Base-by-base conservation (phyloP, 345 rosid genomes). In the Brassica juncea region DNA sequence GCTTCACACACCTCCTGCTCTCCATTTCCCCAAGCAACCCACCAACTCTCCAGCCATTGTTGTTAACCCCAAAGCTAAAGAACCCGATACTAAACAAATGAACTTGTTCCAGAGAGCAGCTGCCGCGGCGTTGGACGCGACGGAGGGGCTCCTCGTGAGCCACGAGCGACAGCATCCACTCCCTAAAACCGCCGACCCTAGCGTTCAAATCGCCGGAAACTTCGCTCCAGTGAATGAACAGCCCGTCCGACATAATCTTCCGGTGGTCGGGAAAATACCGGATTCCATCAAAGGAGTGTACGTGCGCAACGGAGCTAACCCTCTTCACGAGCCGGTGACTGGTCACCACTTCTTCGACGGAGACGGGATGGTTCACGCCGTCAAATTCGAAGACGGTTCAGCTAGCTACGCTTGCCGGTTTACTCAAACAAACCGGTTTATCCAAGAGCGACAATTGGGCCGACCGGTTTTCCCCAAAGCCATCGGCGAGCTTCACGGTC, bases 341-440 rank as follows among this genome's bases (percentile, higher is more conserved):
- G 97, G 98, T n/a, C 98, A 93, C 83, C 98, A 93, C 82, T 85
- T 93, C 69, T 93, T 93, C 47, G 98, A 93, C 59, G 98, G 98
- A 3, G 97, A 93, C 64, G 97, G 98, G 21, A 93, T 93, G 98
- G 88, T 93, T 69, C 98, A 93, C 71, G 89, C 93, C 12, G 90
- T 93, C 5, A 76, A 76, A 12, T 88, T 93, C 58, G 68, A 86
- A 0, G 35, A 86, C 21, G 93, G 91, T 21, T 78, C 91, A 0
- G 91, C 86, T 19, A 90, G 93, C 83, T 93, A 91, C 39, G 84
- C 93, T 34, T 87, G 98, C 81, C 88, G 98, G 69, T 88, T 91
- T 80, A 93, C 97, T 3, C 89, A 93, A 28, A 93, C 98, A 0
- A 85, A 87, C 80, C 88, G 97, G 5, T 68, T 91, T 14, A 83